Percentiles rank a stretch among this genome's conserved stretches.
Evolutionary conservation across 768 basidiomycete genomes (phyloP).

Genomic region (Tylopilus rubrobrunneus): DNA sequence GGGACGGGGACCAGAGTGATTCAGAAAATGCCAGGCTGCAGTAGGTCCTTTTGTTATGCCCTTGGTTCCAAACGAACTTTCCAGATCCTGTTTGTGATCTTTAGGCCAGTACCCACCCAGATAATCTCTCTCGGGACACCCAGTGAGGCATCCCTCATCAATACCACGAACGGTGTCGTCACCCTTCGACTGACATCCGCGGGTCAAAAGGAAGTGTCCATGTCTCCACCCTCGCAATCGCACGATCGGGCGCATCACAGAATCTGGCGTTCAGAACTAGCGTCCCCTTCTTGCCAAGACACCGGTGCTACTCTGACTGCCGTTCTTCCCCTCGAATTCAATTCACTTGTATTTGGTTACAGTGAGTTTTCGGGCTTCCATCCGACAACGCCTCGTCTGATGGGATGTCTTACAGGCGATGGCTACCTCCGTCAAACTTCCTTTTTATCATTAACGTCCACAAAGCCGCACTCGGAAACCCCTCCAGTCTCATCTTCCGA

Average conservation of each 20-base stretch:
- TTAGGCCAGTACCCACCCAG: conserved; percentile 10
- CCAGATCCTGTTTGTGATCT: conserved; percentile 2
- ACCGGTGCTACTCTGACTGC: conserved; percentile 29
- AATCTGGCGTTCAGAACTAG: conserved; percentile 22
- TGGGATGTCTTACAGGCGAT: conserved; percentile 39
- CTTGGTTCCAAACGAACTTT: conserved; percentile 3
- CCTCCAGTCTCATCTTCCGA: conserved; percentile 1
- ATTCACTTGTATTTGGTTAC: conserved; percentile 58
- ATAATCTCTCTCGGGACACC: conserved; percentile 9
- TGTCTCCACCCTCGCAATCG: conserved; percentile 6
- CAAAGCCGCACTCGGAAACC: neutral
- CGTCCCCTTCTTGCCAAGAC: conserved; percentile 1
- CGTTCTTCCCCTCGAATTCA: conserved; percentile 54
- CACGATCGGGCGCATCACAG: conserved; percentile 7
- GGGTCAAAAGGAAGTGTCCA: conserved; percentile 17
- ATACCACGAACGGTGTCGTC: conserved; percentile 13
- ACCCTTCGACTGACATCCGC: conserved; percentile 18
- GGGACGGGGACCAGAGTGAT: conserved; percentile 5
- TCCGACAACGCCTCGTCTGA: neutral
- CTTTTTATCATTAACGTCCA: conserved; percentile 33
- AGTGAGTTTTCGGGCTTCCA: conserved; percentile 37
- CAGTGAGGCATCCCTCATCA: conserved; percentile 5
- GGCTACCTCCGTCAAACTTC: conserved; percentile 48
- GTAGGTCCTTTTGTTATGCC: conserved; percentile 10
- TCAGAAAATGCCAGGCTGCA: conserved; percentile 13